These are phyloP conservation scores for Chrysanthemum makinoi DNA, from an alignment of 129 eudicot species.

Conservation along the genomic window DNA sequence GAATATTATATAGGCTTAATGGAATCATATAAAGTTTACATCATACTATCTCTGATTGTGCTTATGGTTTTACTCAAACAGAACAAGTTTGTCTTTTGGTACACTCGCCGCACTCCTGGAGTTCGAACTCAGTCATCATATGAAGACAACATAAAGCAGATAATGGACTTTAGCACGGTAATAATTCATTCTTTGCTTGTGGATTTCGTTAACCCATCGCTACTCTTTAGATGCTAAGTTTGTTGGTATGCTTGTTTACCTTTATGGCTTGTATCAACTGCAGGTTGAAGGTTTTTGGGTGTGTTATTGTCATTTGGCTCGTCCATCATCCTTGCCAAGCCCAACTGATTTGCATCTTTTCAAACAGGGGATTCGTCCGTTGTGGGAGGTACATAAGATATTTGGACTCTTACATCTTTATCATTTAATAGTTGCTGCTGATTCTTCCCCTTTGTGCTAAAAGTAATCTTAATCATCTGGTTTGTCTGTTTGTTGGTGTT, in stretches of 20 bases:
- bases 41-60: conserved; percentile 3
- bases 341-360: conserved; percentile 99
- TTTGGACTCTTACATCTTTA: not conserved
- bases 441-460: not conserved
- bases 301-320: conserved; percentile 92
- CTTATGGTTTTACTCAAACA: conserved; percentile 33
- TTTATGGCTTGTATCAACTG: conserved; percentile 13
- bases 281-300: conserved; percentile 94
- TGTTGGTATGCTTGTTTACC: conserved; percentile 9
- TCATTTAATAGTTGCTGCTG: not conserved
- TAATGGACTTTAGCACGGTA: conserved; percentile 86
- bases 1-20: not conserved
- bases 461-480: conserved; percentile 4
- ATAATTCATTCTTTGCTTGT: not conserved
- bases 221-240: conserved; percentile 1
- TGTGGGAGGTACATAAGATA: conserved; percentile 77
- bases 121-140: conserved; percentile 86
- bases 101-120: conserved; percentile 98
- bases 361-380: conserved; percentile 95
- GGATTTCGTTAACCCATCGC: too few species aligned
- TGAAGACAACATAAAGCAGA: conserved; percentile 89
- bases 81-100: conserved; percentile 92
- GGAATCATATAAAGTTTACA: not conserved
- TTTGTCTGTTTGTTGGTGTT: conserved; percentile 1
- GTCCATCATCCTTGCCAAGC: conserved; percentile 88